These are phyloP conservation scores for Penicillium aurantiogriseum DNA, from an alignment of 2,329 filamentous ascomycete genomes.

Conservation along the genomic window DNA sequence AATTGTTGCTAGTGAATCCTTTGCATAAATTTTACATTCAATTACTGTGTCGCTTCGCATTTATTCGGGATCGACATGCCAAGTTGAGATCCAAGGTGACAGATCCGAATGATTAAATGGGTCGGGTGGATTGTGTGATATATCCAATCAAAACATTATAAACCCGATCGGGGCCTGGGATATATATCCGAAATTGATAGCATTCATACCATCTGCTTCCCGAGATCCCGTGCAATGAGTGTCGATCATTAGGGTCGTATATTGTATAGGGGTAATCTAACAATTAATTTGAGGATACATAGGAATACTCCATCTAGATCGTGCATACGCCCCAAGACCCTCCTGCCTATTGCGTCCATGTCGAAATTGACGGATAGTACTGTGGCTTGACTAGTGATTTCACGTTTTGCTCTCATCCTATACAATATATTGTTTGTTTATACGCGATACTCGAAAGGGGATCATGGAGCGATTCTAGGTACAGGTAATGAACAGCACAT, in stretches of 20 bases:
- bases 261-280: not conserved
- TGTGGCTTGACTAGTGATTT: not conserved
- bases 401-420: too few species aligned
- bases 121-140: not conserved
- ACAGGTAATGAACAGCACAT: not conserved
- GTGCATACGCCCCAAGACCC: not conserved
- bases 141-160: not conserved
- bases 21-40: not conserved
- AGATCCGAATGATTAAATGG: not conserved
- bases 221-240: conserved; percentile 9
- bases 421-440: not conserved
- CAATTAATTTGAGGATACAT: not conserved
- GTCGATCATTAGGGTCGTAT: not conserved
- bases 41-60: not conserved
- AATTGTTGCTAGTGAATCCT: not conserved
- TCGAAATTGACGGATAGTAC: not conserved
- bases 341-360: not conserved
- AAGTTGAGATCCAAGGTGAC: not conserved
- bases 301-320: not conserved
- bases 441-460: not conserved
- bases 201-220: conserved; percentile 11
- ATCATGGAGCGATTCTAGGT: not conserved
- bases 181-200: not conserved
- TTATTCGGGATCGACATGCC: conserved; percentile 4
- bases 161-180: not conserved